Evolutionary conservation across 2,329 filamentous ascomycete genomes (phyloP).

Genomic region (Stachybotrys chartarum): DNA sequence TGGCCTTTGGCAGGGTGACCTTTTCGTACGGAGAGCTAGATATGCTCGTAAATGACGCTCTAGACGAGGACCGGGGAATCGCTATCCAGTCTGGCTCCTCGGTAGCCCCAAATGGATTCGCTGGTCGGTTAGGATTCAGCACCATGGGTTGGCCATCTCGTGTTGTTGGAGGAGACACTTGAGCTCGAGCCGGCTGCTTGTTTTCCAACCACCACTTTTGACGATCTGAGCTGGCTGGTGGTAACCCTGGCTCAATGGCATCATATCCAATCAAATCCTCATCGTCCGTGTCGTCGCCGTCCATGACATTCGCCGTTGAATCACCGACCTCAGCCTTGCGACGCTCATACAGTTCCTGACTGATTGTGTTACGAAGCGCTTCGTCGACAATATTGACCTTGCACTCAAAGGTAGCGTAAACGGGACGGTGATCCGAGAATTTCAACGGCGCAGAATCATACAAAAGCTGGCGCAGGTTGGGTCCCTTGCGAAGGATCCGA

Average conservation of each 20-base stretch:
- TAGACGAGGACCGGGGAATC: constrained; percentile 47
- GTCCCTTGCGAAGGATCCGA: constrained; percentile 79
- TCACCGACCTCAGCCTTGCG: constrained; percentile 60
- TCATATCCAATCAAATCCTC: constrained; percentile 79
- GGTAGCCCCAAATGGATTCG: constrained; percentile 73
- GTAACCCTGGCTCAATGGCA: constrained; percentile 70
- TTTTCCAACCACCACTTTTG: constrained; percentile 66
- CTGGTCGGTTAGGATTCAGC: constrained; percentile 65
- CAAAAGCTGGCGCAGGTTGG: constrained; percentile 71
- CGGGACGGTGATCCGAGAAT: constrained; percentile 95
- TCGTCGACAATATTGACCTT: constrained; percentile 77
- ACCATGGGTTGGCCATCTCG: constrained; percentile 45
- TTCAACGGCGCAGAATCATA: constrained; percentile 77
- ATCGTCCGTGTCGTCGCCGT: constrained; percentile 57
- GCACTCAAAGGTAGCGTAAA: constrained; percentile 85
- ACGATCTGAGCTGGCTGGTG: constrained; percentile 60
- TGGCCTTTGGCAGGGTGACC: constrained; percentile 40
- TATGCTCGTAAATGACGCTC: constrained; percentile 47
- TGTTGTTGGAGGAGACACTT: constrained; percentile 54
- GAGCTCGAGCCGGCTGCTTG: constrained; percentile 68
- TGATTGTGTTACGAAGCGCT: constrained; percentile 61
- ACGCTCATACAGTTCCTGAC: constrained; percentile 65
- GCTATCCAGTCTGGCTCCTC: constrained; percentile 81
- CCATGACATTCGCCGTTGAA: constrained; percentile 45
- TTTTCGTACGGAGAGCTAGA: constrained; percentile 55